Conservation (phyloP, 2,329 filamentous ascomycete genomes). For the Exophiala mesophila region DNA sequence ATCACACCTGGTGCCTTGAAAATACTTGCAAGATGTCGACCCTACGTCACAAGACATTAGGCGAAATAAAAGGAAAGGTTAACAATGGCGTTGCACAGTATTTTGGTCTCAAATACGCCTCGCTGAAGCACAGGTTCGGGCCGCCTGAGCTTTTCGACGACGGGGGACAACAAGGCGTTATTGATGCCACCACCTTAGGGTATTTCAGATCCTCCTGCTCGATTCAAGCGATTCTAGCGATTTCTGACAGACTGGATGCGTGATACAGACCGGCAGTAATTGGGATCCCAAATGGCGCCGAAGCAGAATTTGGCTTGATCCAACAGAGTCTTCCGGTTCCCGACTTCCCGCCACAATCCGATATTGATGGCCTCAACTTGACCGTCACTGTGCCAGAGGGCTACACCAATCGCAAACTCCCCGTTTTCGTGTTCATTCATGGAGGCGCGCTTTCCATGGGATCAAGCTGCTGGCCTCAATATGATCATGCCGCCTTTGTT, state of each 20-base stretch:
- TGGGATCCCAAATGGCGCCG: background rate
- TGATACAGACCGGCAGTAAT: background rate
- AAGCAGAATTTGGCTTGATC: background rate
- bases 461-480: slow-evolving; percentile 22
- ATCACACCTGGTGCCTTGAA: too few species aligned
- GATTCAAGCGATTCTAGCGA: too few species aligned
- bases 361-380: slow-evolving; percentile 34
- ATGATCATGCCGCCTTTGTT: slow-evolving; percentile 43
- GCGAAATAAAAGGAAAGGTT: slow-evolving; percentile 28
- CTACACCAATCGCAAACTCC: background rate
- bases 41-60: slow-evolving; percentile 25
- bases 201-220: too few species aligned
- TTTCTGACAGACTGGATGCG: too few species aligned
- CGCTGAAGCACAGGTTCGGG: slow-evolving; percentile 29
- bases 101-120: slow-evolving; percentile 35
- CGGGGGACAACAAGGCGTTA: background rate
- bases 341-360: slow-evolving; percentile 29
- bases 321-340: background rate
- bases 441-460: slow-evolving; percentile 4
- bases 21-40: too few species aligned
- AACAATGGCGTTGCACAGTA: slow-evolving; percentile 29
- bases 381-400: slow-evolving; percentile 45
- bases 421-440: slow-evolving; percentile 7
- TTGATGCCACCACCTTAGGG: background rate
- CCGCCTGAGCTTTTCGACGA: background rate